Evolutionary conservation across 1,139 yeast species (phyloP), one percentile per base, ranked within the genome.

Genomic region (Blastobotrys proliferans): DNA sequence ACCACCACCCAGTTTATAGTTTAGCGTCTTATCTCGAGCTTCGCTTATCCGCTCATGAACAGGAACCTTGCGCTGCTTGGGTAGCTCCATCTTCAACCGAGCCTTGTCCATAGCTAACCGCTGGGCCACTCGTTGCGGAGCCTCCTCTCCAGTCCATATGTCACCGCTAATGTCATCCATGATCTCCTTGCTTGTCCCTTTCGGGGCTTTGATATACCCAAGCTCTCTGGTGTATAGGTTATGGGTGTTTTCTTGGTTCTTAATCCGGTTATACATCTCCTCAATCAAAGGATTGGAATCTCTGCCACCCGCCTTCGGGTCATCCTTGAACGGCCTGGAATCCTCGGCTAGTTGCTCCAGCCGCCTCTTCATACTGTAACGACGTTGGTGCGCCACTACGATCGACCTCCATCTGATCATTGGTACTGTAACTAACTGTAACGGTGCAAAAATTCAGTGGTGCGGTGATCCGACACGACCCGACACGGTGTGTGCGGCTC

Each of bases 71-170:
- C 36, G 41, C 13, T 40, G 37, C 31, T 49, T 48, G 20, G 57
- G 54, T 13, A 48, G 51, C 34, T 44, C 39, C 17, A 48, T 42
- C 5, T 35, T 45, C 27, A 27, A 38, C 37, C 22, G 48, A 18
- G 6, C 37, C 39, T 11, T 16, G 17, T 45, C 48, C 27, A 36
- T 34, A 5, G 37, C 42, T n/a, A 33, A n/a, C 6, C 45, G 35
- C 10, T 38, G 33, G 16, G 41, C 35, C 26, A 38, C 32, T 14
- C 30, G 35, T 17, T 35, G 33, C 2, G 38, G 26, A 16, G 39
- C 20, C 20, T 85, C 94, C 1, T 66, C 58, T 0, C 95, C 95
- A 0, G 64, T 67, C 95, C 95, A 87, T 0, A 90, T 86, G 20
- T 55, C 54, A 0, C 76, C 57, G 43, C 66, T 57, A 1, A 87